phyloP scores from a whole-genome alignment of 129 eudicot species.

The sunflower (Helianthus annuus) region HanXRQr2.0-SUNRISE NC_035442.2:126502085-126502584 shows the following conservation, averaged over 20 bases:
- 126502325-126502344: slow-evolving; percentile 93
- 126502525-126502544: slow-evolving; percentile 75
- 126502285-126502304: slow-evolving; percentile 80
- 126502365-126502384: slow-evolving; percentile 87
- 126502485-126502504: slow-evolving; percentile 32
- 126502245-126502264: background rate
- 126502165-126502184: slow-evolving; percentile 77
- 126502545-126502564: slow-evolving; percentile 77
- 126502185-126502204: slow-evolving; percentile 70
- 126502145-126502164: slow-evolving; percentile 85
- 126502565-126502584: slow-evolving; percentile 75
- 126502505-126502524: slow-evolving; percentile 85
- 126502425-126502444: no score
- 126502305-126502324: slow-evolving; percentile 87
- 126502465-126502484: background rate
- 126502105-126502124: slow-evolving; percentile 49
- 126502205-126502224: background rate
- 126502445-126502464: no score
- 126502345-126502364: slow-evolving; percentile 86
- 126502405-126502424: background rate
- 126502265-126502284: slow-evolving; percentile 30
- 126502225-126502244: background rate
- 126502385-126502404: slow-evolving; percentile 31
- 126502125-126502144: slow-evolving; percentile 69
- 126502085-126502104: slow-evolving; percentile 4